Evolutionary conservation across 495 filamentous ascomycete genomes (phyloP).

Genomic region (Gamarada debralockiae): DNA sequence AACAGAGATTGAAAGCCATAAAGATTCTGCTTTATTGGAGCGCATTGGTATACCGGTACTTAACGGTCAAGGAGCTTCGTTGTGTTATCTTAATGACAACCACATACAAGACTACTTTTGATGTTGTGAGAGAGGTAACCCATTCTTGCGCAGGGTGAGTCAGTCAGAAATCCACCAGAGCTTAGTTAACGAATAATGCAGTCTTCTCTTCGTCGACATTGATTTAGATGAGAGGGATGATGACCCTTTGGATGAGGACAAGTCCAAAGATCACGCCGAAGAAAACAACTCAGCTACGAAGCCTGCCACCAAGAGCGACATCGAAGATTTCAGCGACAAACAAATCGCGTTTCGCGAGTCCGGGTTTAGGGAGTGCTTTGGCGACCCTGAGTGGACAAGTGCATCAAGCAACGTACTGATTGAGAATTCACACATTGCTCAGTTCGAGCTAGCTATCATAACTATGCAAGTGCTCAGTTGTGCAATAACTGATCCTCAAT

Average conservation of each 20-base stretch:
- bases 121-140: not conserved
- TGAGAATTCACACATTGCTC: not conserved
- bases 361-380: not conserved
- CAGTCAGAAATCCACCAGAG: not conserved
- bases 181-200: not conserved
- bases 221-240: not conserved
- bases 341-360: not conserved
- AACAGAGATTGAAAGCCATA: not conserved
- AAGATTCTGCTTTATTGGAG: not conserved
- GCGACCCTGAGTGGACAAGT: not conserved
- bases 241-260: not conserved
- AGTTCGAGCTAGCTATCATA: not conserved
- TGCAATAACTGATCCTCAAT: not conserved
- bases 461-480: not conserved
- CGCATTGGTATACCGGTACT: not conserved
- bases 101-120: not conserved
- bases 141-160: not conserved
- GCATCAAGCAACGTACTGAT: not conserved
- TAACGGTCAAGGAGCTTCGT: not conserved
- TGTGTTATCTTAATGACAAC: not conserved
- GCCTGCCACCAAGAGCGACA: not conserved
- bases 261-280: not conserved
- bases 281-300: not conserved
- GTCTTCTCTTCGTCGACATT: not conserved
- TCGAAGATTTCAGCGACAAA: not conserved